Evolutionary conservation across 1,139 yeast species (phyloP).

Genomic region (Hansenula lynferdii): DNA sequence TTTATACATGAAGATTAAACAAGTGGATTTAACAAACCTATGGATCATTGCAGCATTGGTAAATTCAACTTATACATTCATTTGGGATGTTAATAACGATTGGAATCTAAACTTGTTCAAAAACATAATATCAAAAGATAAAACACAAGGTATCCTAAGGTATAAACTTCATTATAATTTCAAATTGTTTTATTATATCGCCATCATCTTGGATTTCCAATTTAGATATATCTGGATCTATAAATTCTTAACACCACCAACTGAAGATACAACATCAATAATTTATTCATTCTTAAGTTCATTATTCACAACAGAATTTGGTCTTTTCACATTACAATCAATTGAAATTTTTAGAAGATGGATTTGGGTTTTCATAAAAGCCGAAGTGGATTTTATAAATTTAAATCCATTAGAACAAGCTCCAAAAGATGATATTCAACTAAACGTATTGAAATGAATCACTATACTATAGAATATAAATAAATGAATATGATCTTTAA

Average conservation of each 20-base stretch:
- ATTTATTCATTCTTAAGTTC: conserved; percentile 15
- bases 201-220: conserved; percentile 53
- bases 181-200: conserved; percentile 42
- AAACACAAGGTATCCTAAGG: conserved; percentile 20
- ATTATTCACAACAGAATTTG: conserved; percentile 51
- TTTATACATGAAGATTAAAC: conserved; percentile 9
- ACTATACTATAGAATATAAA: neutral
- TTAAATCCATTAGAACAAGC: conserved; percentile 6
- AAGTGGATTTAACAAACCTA: conserved; percentile 21
- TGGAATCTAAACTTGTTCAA: conserved; percentile 72
- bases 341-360: conserved; percentile 80
- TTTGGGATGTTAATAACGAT: conserved; percentile 88
- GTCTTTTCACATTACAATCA: conserved; percentile 58
- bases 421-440: conserved; percentile 14
- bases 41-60: conserved; percentile 53
- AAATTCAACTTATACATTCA: conserved; percentile 72
- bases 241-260: conserved; percentile 27
- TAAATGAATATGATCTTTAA: neutral
- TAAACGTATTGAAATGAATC: conserved; percentile 1
- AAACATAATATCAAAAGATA: conserved; percentile 10
- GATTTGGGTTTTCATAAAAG: conserved; percentile 82
- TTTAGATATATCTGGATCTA: conserved; percentile 76
- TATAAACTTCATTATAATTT: conserved; percentile 28
- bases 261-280: conserved; percentile 24
- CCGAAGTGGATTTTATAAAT: conserved; percentile 61